Evolutionary conservation across 768 basidiomycete species (phyloP), one percentile per base, ranked within the genome.

Genomic region (Trametes meyenii): DNA sequence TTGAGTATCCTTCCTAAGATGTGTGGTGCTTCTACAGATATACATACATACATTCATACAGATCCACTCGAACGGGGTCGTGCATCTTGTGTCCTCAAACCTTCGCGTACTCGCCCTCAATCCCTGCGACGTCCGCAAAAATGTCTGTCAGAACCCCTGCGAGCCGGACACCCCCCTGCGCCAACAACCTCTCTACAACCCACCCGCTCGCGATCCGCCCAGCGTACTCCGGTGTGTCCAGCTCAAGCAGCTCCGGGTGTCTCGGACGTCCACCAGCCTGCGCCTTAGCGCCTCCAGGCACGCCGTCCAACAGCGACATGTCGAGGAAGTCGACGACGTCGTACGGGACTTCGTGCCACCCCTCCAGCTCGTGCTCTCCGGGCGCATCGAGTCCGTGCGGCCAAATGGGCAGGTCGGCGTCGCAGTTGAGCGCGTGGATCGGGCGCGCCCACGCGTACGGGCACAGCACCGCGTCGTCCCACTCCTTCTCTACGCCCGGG

Each of bases 211-310:
- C 79, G 66, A 98, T 86, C 40, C 75, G 75, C 0, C 90, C 92
- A 1, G 88, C 76, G 69, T 97, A 98, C 53, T 85, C 76, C 0
- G 91, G 85, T 16, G 91, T 94, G 72, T 94, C 87, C 16, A 98
- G 82, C 70, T 97, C 88, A 24, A 90, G 74, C 50, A 85, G 80
- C 1, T 67, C 71, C 36, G 74, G 71, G 42, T 72, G 74, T 38
- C 67, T 64, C 38, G 21, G 66, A 12, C 51, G 23, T 36, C 60
- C 29, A 42, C 54, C 57, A 48, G 21, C 36, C 51, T 24, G 42
- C 40, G 55, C 64, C 10, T 53, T 60, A 19, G 65, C 60, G 46
- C 66, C 55, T 11, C 54, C 55, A 16, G 50, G 33, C 24, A 60
- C 58, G 44, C 50, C 69, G 55, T 51, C 69, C 58, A 67, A 52